Conservation (phyloP, 192 early-diverging fungal genomes). For the Coemansia sp. region DNA sequence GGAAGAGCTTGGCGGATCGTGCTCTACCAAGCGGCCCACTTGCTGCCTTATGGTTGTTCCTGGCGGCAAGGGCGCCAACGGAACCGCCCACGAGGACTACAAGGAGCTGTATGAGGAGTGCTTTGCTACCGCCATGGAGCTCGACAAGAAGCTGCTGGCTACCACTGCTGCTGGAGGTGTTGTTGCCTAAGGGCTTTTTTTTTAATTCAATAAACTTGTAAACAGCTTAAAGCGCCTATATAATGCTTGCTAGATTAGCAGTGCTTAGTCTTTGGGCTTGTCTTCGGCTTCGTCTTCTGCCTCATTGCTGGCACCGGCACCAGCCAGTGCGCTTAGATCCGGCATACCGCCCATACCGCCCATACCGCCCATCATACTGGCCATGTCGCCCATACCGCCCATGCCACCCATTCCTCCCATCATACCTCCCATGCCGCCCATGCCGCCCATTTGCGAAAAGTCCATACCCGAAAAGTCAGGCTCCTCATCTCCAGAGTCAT, state of each 20-base stretch:
- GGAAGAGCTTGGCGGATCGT: conserved; percentile 90
- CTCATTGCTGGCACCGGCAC: conserved; percentile 10
- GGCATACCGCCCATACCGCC: conserved; percentile 8
- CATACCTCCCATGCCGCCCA: conserved; percentile 53
- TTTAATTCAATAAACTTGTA: too few relatives aligned
- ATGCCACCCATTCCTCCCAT: conserved; percentile 22
- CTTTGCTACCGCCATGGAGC: conserved; percentile 70
- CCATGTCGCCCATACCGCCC: conserved; percentile 8
- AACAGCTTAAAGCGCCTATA: too few relatives aligned
- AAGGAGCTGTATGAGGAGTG: conserved; percentile 85
- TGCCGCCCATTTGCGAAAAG: conserved; percentile 59
- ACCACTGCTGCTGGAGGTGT: conserved; percentile 34
- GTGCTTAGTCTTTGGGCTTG: too few relatives aligned
- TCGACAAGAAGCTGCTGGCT: conserved; percentile 65
- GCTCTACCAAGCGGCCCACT: conserved; percentile 94
- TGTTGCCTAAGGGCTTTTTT: neutral
- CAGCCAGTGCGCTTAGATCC: conserved; percentile 10
- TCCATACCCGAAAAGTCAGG: conserved; percentile 59
- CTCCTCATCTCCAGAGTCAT: conserved; percentile 82
- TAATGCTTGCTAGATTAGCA: too few relatives aligned
- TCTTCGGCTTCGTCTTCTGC: conserved; percentile 8
- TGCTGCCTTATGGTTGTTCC: conserved; percentile 86
- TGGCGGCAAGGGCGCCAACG: conserved; percentile 70
- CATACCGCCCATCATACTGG: conserved; percentile 1
- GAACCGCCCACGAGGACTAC: conserved; percentile 74